A percentile compares a stretch with the other conserved stretches of the same genome.
These are phyloP conservation scores for Dryas drummondii DNA, from an alignment of 306 rosid species.

Conservation along the genomic window DNA sequence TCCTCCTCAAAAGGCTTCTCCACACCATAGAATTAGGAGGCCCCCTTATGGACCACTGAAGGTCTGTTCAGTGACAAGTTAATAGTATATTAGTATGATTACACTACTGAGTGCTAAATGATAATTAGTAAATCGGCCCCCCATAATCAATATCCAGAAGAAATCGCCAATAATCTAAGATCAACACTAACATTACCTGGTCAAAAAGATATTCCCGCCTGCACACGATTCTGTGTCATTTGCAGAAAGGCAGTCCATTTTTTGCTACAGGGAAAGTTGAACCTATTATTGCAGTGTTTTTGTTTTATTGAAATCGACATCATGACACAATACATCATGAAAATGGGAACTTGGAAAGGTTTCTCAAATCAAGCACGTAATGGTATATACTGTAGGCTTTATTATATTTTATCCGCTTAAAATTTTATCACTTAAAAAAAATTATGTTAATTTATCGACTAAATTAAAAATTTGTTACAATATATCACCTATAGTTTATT, in stretches of 20 bases:
- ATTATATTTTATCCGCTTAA: too few relatives aligned
- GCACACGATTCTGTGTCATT: background rate
- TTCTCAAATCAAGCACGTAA: conserved; percentile 5
- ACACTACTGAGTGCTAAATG: background rate
- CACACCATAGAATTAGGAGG: too few relatives aligned
- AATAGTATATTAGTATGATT: background rate
- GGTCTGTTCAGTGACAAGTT: background rate
- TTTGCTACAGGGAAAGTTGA: background rate
- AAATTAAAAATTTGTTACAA: too few relatives aligned
- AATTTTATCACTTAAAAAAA: too few relatives aligned
- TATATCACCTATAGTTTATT: too few relatives aligned
- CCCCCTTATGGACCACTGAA: background rate
- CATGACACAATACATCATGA: background rate
- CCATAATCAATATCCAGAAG: background rate
- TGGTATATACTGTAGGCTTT: background rate
- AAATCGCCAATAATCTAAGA: background rate
- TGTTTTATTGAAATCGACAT: conserved; percentile 1
- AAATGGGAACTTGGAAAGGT: background rate
- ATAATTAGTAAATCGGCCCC: background rate
- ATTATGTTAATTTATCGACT: too few relatives aligned
- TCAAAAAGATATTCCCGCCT: background rate
- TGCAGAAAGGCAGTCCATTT: background rate
- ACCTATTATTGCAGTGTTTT: background rate
- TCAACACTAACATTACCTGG: background rate
- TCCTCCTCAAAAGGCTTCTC: too few relatives aligned